Percentiles rank a stretch among this genome's conserved stretches.
phyloP scores from a whole-genome alignment of 805 yeast species.

The Lachancea dasiensis region DNA sequence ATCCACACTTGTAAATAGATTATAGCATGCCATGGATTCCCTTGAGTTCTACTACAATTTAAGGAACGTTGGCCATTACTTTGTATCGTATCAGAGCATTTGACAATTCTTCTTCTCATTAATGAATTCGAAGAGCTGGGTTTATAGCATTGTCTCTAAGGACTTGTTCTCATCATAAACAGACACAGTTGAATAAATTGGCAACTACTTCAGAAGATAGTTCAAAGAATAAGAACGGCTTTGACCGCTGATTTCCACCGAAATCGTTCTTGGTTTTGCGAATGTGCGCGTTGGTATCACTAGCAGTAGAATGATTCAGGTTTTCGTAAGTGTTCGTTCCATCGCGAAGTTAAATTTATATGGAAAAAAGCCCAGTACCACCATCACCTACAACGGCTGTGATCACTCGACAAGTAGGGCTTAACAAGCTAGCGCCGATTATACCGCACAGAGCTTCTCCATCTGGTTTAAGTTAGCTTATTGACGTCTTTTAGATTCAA shows the following conservation, averaged over 20 bases:
- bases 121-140: conserved; percentile 38
- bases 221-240: background rate
- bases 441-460: too few relatives aligned
- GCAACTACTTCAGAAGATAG: too few relatives aligned
- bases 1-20: conserved; percentile 10
- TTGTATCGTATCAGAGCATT: conserved; percentile 33
- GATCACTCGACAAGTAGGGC: too few relatives aligned
- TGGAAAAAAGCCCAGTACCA: background rate
- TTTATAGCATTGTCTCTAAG: conserved; percentile 36
- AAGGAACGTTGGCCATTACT: too few relatives aligned
- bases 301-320: too few relatives aligned
- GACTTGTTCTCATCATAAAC: conserved; percentile 37
- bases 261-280: background rate
- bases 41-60: background rate
- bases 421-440: too few relatives aligned
- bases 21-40: background rate
- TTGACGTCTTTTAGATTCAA: background rate
- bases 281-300: background rate
- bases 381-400: too few relatives aligned
- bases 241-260: conserved; percentile 3
- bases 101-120: conserved; percentile 33
- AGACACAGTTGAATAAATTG: conserved; percentile 3
- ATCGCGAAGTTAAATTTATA: too few relatives aligned
- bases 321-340: too few relatives aligned
- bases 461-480: too few relatives aligned